Evolutionary conservation across 108 stramenopile genomes (phyloP), one percentile per base, ranked within the genome.

Genomic region (Pseudonitzschia delicatissima): DNA sequence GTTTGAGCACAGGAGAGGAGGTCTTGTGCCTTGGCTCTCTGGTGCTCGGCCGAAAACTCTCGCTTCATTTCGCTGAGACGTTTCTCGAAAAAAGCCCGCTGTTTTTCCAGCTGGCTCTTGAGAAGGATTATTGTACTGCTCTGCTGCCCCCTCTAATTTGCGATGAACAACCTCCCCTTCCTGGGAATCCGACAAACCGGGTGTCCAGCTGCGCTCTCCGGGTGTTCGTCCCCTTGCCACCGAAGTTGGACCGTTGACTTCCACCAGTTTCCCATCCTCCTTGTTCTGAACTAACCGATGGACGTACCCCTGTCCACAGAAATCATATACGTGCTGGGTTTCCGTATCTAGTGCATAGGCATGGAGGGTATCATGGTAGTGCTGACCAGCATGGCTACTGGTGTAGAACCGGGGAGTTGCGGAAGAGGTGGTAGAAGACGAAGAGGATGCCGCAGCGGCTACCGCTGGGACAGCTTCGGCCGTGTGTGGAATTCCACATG

Each of bases 241-340:
- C 26, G 7, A n/a, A 23, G 74, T 66, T 5, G 95, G 95, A 80
- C 95, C 92, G 32, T 64, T 66, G 2, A 87, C 83, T 79, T 97
- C 96, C 8, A 97, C 95, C 25, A 97, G 70, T 73, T 97, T 97
- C 4, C 93, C 95, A 78, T 96, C 96, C 40, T 91, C 84, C 63
- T 82, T 84, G 70, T 92, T 93, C 53, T 94, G 90, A 28, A 98
- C 63, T 23, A 98, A 71, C 15, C 97, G 77, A 76, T 98, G 96
- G 13, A 98, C 97, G 51, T 92, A 98, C 4, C 97, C 97, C 45
- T 92, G 93, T 0, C 97, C 97, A 2, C 86, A 92, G 71, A 96
- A 98, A 69, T 98, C 97, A 90, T 93, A 98, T 9, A 97, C 97
- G 60, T 91, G 90, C 62, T 98, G 96, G 7, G 94, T 96, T 58